Evolutionary conservation across 2,329 filamentous ascomycete genomes (phyloP), one percentile per base, ranked within the genome.

Genomic region (Didymellaceae sp.): DNA sequence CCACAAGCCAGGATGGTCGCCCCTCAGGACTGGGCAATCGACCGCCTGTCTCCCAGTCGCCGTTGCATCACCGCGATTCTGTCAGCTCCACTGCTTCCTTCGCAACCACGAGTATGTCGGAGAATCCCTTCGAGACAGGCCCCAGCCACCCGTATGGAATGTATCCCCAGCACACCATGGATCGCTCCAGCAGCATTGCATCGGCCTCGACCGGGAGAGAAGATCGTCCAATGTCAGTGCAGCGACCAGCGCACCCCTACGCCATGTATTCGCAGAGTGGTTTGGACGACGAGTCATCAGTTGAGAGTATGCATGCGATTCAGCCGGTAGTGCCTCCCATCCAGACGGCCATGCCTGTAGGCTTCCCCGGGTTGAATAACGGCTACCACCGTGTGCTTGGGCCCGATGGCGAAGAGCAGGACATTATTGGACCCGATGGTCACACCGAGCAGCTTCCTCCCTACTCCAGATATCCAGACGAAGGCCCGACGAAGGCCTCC

Each of bases 381-480:
- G 77, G 81, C 45, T 96, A 91, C 62, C 88, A 87, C 65, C 80
- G 89, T 55, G 85, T 87, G 42, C 74, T 90, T 42, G 89, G 88
- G 0, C 87, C 90, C 0, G 89, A 91, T 48, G 90, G 90, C 43
- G 91, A 96, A 74, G 92, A 96, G 62, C 90, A 88, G 37, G 91
- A 92, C 68, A 84, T 97, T 45, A 87, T 97, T 42, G 91, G 91
- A 1, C 89, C 89, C 0, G 86, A 96, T 65, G 92, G 92, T 1
- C 91, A 97, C 67, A 87, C 89, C 1, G 93, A 97, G 73, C 90
- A 96, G 71, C 77, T 97, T 14, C 93, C 93, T 10, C 93, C 93
- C 0, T 97, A 97, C 68, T 90, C 90, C 11, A 82, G 91, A 70
- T 97, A 95, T 72, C 90, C 92, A 2, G 89, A 95, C 43, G 88